phyloP scores from a whole-genome alignment of 495 filamentous ascomycete genomes.

The Aspergillus incahuasiensis region DNA sequence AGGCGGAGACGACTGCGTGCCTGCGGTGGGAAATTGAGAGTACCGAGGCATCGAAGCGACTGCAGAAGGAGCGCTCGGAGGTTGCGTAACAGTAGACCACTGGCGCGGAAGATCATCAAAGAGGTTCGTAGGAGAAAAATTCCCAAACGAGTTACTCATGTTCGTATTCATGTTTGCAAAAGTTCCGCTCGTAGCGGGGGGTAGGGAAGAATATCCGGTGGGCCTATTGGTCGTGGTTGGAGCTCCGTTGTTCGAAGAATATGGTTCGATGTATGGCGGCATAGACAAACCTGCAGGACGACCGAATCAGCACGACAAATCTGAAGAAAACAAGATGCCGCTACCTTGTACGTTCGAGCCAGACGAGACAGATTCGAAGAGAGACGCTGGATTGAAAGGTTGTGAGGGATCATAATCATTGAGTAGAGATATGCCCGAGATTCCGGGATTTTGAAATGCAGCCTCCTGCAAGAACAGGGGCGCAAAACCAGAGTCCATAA shows the following conservation, averaged over 20 bases:
- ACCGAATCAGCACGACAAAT: neutral
- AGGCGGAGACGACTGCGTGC: neutral
- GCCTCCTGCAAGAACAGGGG: neutral
- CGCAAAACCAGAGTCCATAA: constrained; percentile 3
- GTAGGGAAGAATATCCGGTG: neutral
- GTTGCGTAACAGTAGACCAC: neutral
- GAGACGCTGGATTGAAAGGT: neutral
- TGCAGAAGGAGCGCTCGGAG: neutral
- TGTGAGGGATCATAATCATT: neutral
- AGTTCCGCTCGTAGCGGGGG: neutral
- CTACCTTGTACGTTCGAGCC: constrained; percentile 3
- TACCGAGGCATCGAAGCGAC: neutral
- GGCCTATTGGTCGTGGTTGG: neutral
- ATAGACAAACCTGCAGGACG: neutral
- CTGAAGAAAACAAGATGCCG: neutral
- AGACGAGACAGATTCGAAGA: neutral
- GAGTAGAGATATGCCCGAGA: neutral
- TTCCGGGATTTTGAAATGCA: neutral
- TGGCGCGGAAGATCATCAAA: neutral
- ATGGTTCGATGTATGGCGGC: neutral
- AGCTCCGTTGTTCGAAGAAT: neutral
- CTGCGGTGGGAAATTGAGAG: neutral
- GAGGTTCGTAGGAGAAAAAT: neutral
- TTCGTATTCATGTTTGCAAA: neutral
- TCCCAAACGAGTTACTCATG: neutral